phyloP scores from a whole-genome alignment of 495 filamentous ascomycete species.

The Daldinia concentrica region DNA sequence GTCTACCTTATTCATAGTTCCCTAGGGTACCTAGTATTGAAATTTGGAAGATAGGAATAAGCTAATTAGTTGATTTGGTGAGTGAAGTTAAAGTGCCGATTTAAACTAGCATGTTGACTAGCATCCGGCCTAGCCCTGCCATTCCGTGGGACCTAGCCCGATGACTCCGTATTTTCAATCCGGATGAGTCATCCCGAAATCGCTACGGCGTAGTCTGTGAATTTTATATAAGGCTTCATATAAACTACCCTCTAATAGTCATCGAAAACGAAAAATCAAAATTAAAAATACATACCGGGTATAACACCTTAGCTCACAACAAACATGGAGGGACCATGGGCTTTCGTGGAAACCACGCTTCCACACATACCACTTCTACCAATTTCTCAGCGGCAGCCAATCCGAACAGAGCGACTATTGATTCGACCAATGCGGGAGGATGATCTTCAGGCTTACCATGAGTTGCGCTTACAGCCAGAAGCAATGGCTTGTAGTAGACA shows the following conservation, averaged over 20 bases:
- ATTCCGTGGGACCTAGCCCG: neutral
- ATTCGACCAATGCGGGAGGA: constrained; percentile 48
- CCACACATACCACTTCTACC: constrained; percentile 28
- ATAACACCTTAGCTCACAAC: neutral
- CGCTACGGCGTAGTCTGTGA: neutral
- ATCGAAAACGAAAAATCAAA: neutral
- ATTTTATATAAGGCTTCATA: neutral
- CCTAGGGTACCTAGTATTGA: neutral
- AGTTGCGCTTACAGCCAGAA: constrained; percentile 56
- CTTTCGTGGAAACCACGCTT: constrained; percentile 13
- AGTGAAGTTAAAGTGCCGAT: neutral
- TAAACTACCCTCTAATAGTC: neutral
- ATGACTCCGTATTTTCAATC: neutral
- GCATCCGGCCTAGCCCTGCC: too few relatives aligned
- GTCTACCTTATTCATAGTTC: too few relatives aligned
- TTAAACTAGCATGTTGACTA: neutral
- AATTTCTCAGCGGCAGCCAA: constrained; percentile 24
- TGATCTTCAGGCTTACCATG: constrained; percentile 49
- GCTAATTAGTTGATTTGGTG: neutral
- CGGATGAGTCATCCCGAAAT: constrained; percentile 11
- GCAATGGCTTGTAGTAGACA: constrained; percentile 55
- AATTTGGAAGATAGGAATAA: neutral
- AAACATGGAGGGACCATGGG: constrained; percentile 21
- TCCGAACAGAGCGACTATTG: constrained; percentile 55
- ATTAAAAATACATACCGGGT: neutral